Evolutionary conservation across 768 basidiomycete genomes (phyloP).

Genomic region (Gymnopilus dilepis): DNA sequence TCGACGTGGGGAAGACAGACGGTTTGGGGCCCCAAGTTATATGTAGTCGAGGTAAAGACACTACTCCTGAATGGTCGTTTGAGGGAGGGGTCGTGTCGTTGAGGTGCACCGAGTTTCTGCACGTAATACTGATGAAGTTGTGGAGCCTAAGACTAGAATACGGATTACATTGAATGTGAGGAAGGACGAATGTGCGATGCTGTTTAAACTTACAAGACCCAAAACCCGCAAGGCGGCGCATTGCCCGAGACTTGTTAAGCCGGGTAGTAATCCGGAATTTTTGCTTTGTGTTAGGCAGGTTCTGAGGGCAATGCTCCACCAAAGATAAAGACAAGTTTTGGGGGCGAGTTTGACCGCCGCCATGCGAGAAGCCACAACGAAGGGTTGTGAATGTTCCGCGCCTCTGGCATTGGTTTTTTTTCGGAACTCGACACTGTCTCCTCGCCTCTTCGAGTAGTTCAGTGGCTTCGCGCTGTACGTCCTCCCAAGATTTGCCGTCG

Average conservation of each 20-base stretch:
- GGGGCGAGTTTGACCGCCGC: slow-evolving; percentile 22
- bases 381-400: slow-evolving; percentile 13
- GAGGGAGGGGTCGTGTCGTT: not conserved
- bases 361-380: slow-evolving; percentile 17
- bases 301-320: slow-evolving; percentile 7
- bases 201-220: slow-evolving; percentile 9
- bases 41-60: not conserved
- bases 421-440: not conserved
- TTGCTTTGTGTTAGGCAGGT: not conserved
- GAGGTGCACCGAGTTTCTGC: not conserved
- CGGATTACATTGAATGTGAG: not conserved
- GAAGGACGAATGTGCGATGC: not conserved
- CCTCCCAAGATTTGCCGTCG: not conserved
- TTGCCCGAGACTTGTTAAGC: not conserved
- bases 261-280: not conserved
- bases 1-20: slow-evolving; percentile 10
- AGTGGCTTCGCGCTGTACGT: not conserved
- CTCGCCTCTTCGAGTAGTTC: not conserved
- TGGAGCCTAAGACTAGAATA: slow-evolving; percentile 8
- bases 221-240: slow-evolving; percentile 17
- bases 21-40: slow-evolving; percentile 9
- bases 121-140: slow-evolving; percentile 7
- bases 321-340: too few species aligned
- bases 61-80: not conserved
- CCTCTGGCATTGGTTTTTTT: not conserved